phyloP scores from a whole-genome alignment of 768 basidiomycete genomes.

The Rhizopogon rudus region DNA sequence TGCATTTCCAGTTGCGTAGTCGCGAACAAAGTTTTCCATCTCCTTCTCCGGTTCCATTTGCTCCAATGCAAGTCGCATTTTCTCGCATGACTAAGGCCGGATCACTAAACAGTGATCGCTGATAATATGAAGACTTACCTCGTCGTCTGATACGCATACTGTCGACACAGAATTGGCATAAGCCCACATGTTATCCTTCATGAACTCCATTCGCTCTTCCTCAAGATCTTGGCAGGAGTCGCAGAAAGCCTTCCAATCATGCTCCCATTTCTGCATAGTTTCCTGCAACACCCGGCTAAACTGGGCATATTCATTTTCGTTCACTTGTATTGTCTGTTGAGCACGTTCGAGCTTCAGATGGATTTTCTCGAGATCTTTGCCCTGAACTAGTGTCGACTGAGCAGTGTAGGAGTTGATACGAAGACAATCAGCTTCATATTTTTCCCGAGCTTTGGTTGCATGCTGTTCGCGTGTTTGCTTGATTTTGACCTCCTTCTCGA shows the following conservation, averaged over 20 bases:
- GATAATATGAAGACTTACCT: slow-evolving; percentile 47
- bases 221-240: slow-evolving; percentile 95
- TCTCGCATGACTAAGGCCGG: slow-evolving; percentile 77
- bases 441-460: slow-evolving; percentile 85
- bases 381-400: slow-evolving; percentile 86
- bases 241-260: slow-evolving; percentile 91
- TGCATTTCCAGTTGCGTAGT: slow-evolving; percentile 82
- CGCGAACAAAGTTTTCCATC: slow-evolving; percentile 82
- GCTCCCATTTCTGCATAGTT: slow-evolving; percentile 83
- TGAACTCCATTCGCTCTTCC: slow-evolving; percentile 89
- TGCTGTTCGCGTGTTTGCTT: slow-evolving; percentile 85
- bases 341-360: slow-evolving; percentile 83
- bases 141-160: slow-evolving; percentile 92
- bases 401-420: slow-evolving; percentile 93
- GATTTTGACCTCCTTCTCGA: slow-evolving; percentile 89
- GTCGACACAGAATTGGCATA: slow-evolving; percentile 97
- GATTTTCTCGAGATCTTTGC: slow-evolving; percentile 90
- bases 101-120: background rate
- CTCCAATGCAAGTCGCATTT: slow-evolving; percentile 80
- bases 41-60: slow-evolving; percentile 85
- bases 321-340: slow-evolving; percentile 82
- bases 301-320: slow-evolving; percentile 90
- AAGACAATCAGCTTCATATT: slow-evolving; percentile 90
- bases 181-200: slow-evolving; percentile 93
- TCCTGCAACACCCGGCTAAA: slow-evolving; percentile 77